Conservation (phyloP, 495 filamentous ascomycete genomes). For the Aspergillus coremiiformis region DNA sequence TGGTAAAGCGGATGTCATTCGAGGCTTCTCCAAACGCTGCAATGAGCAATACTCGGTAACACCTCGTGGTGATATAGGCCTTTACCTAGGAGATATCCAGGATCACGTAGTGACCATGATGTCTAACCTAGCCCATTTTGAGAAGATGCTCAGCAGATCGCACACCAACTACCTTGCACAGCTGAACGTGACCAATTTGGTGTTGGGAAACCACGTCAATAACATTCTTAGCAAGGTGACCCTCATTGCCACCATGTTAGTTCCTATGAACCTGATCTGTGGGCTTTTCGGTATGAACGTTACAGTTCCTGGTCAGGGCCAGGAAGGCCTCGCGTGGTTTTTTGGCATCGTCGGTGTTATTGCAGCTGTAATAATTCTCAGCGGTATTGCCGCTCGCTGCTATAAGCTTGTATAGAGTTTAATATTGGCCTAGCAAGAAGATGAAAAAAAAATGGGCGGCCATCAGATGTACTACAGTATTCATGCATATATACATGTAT, state of each 20-base stretch:
- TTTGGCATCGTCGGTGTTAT: constrained; percentile 72
- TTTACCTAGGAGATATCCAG: constrained; percentile 95
- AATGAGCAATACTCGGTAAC: constrained; percentile 94
- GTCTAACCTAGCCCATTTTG: constrained; percentile 87
- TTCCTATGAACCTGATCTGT: constrained; percentile 92
- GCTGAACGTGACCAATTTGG: constrained; percentile 81
- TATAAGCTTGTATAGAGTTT: constrained; percentile 33
- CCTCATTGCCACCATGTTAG: constrained; percentile 86
- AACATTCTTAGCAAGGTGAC: constrained; percentile 88
- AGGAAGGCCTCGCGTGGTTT: constrained; percentile 58
- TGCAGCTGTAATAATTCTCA: constrained; percentile 48
- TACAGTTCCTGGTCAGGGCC: constrained; percentile 58
- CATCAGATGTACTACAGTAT: background rate
- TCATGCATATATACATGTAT: background rate
- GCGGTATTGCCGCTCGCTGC: constrained; percentile 40
- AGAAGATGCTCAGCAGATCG: constrained; percentile 93
- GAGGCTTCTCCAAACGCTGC: constrained; percentile 95
- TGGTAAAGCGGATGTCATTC: constrained; percentile 95
- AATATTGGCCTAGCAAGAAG: no score
- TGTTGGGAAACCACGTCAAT: constrained; percentile 72
- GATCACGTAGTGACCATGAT: constrained; percentile 99
- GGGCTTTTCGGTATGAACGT: constrained; percentile 99
- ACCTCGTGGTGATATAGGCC: constrained; percentile 87
- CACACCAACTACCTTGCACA: constrained; percentile 96
- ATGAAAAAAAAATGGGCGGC: background rate